Evolutionary conservation across 495 filamentous ascomycete species (phyloP).

Genomic region (Aspergillus ostianus): DNA sequence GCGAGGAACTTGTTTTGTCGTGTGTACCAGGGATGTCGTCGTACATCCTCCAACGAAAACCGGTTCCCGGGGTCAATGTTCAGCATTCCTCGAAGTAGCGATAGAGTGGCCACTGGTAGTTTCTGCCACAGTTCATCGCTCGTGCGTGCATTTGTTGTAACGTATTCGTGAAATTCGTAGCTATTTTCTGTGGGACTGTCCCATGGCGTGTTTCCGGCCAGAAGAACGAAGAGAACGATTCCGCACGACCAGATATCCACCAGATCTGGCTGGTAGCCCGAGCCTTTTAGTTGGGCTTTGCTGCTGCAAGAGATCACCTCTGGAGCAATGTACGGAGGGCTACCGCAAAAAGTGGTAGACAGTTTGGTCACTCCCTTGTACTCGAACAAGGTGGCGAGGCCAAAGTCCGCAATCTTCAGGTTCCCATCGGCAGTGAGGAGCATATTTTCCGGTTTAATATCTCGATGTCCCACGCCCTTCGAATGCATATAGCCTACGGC

Average conservation of each 20-base stretch:
- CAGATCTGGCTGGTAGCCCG: conserved; percentile 77
- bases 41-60: conserved; percentile 86
- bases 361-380: conserved; percentile 77
- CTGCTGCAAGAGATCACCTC: conserved; percentile 68
- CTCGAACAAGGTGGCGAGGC: conserved; percentile 88
- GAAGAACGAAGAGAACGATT: conserved; percentile 90
- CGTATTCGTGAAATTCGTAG: conserved; percentile 83
- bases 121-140: conserved; percentile 84
- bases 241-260: conserved; percentile 97
- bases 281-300: conserved; percentile 47
- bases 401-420: conserved; percentile 96
- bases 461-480: conserved; percentile 82
- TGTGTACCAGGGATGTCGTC: conserved; percentile 94
- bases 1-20: conserved; percentile 74
- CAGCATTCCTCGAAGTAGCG: conserved; percentile 93
- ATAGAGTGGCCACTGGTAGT: conserved; percentile 72
- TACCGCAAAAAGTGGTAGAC: conserved; percentile 88
- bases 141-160: conserved; percentile 72
- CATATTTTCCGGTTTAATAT: conserved; percentile 92
- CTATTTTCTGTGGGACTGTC: conserved; percentile 81
- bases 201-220: conserved; percentile 98
- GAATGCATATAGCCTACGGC: conserved; percentile 95
- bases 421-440: conserved; percentile 78
- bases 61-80: conserved; percentile 69
- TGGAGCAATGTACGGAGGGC: conserved; percentile 94